phyloP scores from a whole-genome alignment of 805 yeast genomes.

The Candida montana region DNA sequence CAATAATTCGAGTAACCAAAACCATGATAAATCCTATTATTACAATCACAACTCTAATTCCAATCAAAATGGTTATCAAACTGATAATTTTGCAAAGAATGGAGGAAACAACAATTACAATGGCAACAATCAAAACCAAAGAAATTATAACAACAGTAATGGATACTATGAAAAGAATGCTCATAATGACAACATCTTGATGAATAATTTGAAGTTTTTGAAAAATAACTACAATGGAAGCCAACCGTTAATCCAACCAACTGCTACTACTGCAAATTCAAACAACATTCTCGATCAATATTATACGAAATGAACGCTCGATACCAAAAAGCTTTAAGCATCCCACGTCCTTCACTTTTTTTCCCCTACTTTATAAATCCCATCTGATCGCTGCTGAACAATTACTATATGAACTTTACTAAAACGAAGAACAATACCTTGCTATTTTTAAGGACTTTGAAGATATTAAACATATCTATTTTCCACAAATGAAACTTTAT shows the following conservation, averaged over 20 bases:
- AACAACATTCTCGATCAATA: conserved; percentile 3
- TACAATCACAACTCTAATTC: no score
- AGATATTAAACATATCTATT: no score
- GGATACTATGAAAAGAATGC: background rate
- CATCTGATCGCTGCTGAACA: background rate
- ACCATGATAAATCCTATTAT: background rate
- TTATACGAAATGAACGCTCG: background rate
- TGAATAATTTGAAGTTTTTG: background rate
- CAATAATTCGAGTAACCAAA: no score
- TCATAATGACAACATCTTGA: background rate
- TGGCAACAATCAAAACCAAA: background rate
- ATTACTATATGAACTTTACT: background rate
- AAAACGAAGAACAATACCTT: no score
- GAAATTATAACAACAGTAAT: background rate
- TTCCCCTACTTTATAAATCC: no score
- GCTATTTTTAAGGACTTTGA: no score
- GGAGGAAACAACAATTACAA: no score
- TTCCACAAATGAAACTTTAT: no score
- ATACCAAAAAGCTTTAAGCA: no score
- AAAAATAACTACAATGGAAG: background rate
- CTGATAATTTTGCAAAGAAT: background rate
- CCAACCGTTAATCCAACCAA: background rate
- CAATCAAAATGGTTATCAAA: no score
- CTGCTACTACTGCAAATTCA: background rate
- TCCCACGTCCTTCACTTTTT: no score